Percentiles rank a stretch among this genome's conserved stretches.
Conservation (phyloP, 805 yeast genomes). For the Candida hispaniensis region DNA sequence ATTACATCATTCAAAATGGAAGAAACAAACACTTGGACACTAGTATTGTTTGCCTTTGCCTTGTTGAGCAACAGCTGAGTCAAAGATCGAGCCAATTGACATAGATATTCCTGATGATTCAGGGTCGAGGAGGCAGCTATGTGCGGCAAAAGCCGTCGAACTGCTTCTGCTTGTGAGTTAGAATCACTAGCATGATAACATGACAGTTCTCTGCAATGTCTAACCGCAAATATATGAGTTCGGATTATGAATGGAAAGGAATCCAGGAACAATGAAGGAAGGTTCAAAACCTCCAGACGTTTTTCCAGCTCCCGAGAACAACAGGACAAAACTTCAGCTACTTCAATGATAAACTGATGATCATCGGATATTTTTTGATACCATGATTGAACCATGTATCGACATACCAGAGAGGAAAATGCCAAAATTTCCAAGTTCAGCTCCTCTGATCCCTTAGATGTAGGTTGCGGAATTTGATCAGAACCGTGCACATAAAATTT, state of each 20-base stretch:
- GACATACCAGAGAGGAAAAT: constrained; percentile 36
- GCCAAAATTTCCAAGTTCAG: constrained; percentile 40
- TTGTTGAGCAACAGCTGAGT: constrained; percentile 33
- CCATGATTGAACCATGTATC: constrained; percentile 40
- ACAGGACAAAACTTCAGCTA: constrained; percentile 33
- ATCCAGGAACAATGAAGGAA: constrained; percentile 34
- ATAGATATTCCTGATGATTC: constrained; percentile 29
- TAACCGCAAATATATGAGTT: constrained; percentile 29
- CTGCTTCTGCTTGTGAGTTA: constrained; percentile 29
- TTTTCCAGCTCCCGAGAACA: constrained; percentile 33
- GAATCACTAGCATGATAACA: constrained; percentile 28
- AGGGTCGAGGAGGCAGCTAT: constrained; percentile 27
- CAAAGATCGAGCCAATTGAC: constrained; percentile 30
- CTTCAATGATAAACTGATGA: constrained; percentile 34
- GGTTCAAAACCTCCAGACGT: constrained; percentile 26
- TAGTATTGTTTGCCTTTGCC: constrained; percentile 33
- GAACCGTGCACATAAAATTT: constrained; percentile 2
- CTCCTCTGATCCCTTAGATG: constrained; percentile 23
- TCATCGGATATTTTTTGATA: constrained; percentile 35
- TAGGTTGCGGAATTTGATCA: constrained; percentile 2
- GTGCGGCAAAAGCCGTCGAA: constrained; percentile 31
- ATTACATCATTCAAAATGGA: constrained; percentile 36
- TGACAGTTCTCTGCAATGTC: constrained; percentile 27
- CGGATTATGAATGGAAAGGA: constrained; percentile 36
- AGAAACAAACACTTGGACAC: constrained; percentile 33